Percentiles rank a stretch among this genome's conserved stretches.
These are phyloP conservation scores for Chrysoporthe puriensis DNA, from an alignment of 2,329 filamentous ascomycete species.

Conservation along the genomic window DNA sequence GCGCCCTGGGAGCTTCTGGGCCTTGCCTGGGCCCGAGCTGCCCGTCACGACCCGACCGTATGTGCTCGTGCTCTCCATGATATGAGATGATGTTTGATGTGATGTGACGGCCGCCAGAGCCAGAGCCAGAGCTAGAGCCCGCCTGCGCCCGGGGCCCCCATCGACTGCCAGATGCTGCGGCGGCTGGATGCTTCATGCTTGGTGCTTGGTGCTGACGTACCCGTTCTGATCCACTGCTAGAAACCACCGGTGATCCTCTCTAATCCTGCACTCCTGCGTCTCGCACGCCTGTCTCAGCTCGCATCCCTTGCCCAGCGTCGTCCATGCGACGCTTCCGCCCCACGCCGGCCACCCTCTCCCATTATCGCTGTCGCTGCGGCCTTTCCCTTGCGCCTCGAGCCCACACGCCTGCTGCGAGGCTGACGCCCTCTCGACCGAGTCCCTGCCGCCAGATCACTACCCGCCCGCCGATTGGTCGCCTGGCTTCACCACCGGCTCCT, in stretches of 20 bases:
- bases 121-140: not conserved
- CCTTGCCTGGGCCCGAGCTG: not conserved
- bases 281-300: conserved; percentile 10
- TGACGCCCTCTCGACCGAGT: not conserved
- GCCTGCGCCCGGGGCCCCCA: not conserved
- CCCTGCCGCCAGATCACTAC: conserved; percentile 1
- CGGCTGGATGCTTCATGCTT: not conserved
- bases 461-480: not conserved
- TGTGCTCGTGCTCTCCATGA: conserved; percentile 6
- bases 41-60: conserved; percentile 10
- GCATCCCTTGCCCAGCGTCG: not conserved
- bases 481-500: not conserved
- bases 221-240: conserved; percentile 14
- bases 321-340: conserved; percentile 23
- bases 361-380: conserved; percentile 10
- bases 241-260: conserved; percentile 6
- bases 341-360: conserved; percentile 15
- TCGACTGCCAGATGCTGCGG: conserved; percentile 1
- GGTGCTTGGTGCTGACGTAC: conserved; percentile 21
- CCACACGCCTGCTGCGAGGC: conserved; percentile 1
- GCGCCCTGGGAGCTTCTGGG: not conserved
- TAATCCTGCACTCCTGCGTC: conserved; percentile 15
- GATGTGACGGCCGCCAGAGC: not conserved
- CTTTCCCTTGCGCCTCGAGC: conserved; percentile 14
- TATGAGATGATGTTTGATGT: not conserved